A percentile compares a stretch with the other conserved stretches of the same genome.
Conservation (phyloP, 2,329 filamentous ascomycete species). For the Diaporthe humulicola region DNA sequence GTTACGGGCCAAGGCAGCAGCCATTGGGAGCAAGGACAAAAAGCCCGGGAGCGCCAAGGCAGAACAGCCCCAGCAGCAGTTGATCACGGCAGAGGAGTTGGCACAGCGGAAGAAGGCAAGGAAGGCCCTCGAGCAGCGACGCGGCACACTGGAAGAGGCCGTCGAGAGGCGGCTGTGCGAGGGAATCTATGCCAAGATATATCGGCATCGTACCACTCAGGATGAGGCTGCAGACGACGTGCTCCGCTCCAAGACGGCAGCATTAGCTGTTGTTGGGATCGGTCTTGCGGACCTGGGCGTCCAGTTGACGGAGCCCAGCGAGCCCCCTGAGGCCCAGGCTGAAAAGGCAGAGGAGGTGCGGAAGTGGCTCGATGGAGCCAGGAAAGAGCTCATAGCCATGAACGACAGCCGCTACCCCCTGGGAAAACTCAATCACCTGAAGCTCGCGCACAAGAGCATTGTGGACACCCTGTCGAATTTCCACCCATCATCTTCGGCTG, state of each 20-base stretch:
- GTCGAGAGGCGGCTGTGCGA: constrained; percentile 90
- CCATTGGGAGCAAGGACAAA: constrained; percentile 67
- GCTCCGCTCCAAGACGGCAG: constrained; percentile 92
- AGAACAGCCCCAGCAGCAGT: constrained; percentile 75
- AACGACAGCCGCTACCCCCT: constrained; percentile 88
- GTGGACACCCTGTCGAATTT: constrained; percentile 84
- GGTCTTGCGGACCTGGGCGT: constrained; percentile 87
- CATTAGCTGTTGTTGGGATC: constrained; percentile 91
- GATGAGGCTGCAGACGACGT: constrained; percentile 97
- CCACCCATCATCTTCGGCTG: constrained; percentile 86
- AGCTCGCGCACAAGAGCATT: constrained; percentile 91
- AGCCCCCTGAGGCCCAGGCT: constrained; percentile 68
- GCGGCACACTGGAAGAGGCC: constrained; percentile 85
- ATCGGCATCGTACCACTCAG: constrained; percentile 89
- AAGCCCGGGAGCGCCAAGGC: constrained; percentile 54
- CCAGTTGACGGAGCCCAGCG: constrained; percentile 72
- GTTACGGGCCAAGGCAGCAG: constrained; percentile 67
- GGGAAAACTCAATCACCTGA: constrained; percentile 91
- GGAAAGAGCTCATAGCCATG: constrained; percentile 82
- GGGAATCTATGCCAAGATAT: constrained; percentile 88
- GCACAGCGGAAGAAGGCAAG: constrained; percentile 83
- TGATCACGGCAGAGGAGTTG: constrained; percentile 91
- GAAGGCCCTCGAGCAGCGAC: constrained; percentile 83
- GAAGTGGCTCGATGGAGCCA: constrained; percentile 78
- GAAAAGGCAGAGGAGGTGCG: constrained; percentile 77